Conservation (phyloP, 2,329 filamentous ascomycete genomes). For the Coniochaeta sp. region DNA sequence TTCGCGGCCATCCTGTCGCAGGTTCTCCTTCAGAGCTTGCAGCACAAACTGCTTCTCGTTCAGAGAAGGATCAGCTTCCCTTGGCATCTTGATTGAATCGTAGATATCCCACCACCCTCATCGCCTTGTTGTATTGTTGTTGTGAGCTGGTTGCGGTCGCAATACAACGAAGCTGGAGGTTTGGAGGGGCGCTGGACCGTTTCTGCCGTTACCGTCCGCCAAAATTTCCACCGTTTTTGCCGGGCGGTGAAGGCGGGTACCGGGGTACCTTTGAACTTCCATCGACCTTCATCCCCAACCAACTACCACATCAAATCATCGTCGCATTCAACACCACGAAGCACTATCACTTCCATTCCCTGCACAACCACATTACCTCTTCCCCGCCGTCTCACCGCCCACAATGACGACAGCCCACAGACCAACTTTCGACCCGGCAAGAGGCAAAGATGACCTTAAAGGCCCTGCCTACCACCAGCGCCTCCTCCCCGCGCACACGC, state of each 20-base stretch:
- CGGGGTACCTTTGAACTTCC: constrained; percentile 3
- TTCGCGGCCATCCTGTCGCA: constrained; percentile 77
- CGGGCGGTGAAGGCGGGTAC: constrained; percentile 8
- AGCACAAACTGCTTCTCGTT: constrained; percentile 83
- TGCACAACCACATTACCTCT: too few species aligned
- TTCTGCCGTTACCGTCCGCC: constrained; percentile 18
- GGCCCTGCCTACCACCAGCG: constrained; percentile 95
- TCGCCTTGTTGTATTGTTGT: neutral
- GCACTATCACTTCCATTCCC: too few species aligned
- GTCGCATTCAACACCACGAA: too few species aligned
- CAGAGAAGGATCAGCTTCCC: constrained; percentile 82
- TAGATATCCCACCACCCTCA: constrained; percentile 3
- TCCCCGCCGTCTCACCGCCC: constrained; percentile 5
- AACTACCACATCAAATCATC: neutral
- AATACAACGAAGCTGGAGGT: neutral
- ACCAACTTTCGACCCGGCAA: constrained; percentile 92
- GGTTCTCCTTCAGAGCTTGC: constrained; percentile 71
- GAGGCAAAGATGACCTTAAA: constrained; percentile 89
- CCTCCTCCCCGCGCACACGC: constrained; percentile 86
- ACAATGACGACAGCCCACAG: constrained; percentile 67
- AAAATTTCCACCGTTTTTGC: constrained; percentile 17
- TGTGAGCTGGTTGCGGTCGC: constrained; percentile 4
- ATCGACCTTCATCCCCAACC: constrained; percentile 4
- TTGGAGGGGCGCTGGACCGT: constrained; percentile 10
- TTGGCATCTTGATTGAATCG: constrained; percentile 60